Evolutionary conservation across 345 rosid genomes (phyloP).

Genomic region (Aethionema arabicum): DNA sequence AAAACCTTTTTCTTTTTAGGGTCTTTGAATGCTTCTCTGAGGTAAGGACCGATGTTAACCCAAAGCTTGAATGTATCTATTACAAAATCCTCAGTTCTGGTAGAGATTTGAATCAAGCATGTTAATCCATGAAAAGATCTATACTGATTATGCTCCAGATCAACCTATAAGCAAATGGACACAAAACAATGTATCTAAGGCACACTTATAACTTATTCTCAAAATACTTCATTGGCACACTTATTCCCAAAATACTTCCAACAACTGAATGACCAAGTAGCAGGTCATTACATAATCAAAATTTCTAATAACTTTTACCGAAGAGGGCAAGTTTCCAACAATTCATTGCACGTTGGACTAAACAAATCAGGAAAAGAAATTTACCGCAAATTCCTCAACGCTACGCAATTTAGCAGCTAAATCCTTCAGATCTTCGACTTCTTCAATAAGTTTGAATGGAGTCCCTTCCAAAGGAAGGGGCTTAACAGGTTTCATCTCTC

Average conservation of each 20-base stretch:
- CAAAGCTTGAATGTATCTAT: conserved; percentile 87
- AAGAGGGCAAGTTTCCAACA: background rate
- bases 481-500: conserved; percentile 42
- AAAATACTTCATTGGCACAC: background rate
- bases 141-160: conserved; percentile 95
- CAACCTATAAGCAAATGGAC: conserved; percentile 56
- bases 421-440: conserved; percentile 73
- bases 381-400: conserved; percentile 85
- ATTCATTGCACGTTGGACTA: conserved; percentile 14
- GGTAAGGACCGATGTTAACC: conserved; percentile 74
- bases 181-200: background rate
- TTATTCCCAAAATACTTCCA: conserved; percentile 6
- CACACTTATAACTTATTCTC: too few relatives aligned
- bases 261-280: background rate
- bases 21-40: conserved; percentile 88
- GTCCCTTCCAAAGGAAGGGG: conserved; percentile 57
- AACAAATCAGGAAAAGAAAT: background rate
- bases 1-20: conserved; percentile 86
- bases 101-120: conserved; percentile 96
- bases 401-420: conserved; percentile 61
- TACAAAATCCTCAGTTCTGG: conserved; percentile 83
- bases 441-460: conserved; percentile 73
- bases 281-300: conserved; percentile 1
- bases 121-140: conserved; percentile 95
- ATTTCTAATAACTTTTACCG: conserved; percentile 6